A percentile compares a stretch with the other conserved stretches of the same genome.
These are phyloP conservation scores for Coemansia javaensis DNA, from an alignment of 192 early-diverging fungal species.

Conservation along the genomic window DNA sequence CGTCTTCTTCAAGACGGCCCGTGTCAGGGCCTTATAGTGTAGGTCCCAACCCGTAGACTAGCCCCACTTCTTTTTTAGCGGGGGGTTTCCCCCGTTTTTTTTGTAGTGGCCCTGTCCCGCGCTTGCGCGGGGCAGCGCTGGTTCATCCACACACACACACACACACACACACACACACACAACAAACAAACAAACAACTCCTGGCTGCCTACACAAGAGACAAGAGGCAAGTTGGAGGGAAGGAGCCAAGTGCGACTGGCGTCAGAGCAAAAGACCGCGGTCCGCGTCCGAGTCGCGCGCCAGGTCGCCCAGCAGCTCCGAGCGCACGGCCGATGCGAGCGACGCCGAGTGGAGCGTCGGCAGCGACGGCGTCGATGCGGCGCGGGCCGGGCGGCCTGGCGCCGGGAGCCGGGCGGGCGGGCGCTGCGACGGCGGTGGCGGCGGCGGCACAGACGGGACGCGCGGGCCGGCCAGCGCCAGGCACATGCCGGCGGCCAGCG, in stretches of 20 bases:
- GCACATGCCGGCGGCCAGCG: conserved; percentile 27
- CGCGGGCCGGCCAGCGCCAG: conserved; percentile 11
- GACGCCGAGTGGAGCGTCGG: conserved; percentile 23
- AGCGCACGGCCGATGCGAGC: conserved; percentile 17
- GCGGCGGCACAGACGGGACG: background rate
- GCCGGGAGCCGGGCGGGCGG: background rate
- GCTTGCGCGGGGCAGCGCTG: too few relatives aligned
- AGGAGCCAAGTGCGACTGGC: background rate
- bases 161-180: too few relatives aligned
- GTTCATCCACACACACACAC: background rate
- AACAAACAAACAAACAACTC: too few relatives aligned
- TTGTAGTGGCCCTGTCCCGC: too few relatives aligned
- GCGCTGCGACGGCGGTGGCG: background rate
- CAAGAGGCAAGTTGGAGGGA: too few relatives aligned
- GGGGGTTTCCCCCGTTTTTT: too few relatives aligned
- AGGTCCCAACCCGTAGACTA: too few relatives aligned
- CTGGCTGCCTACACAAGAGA: too few relatives aligned
- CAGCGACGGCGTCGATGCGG: conserved; percentile 29
- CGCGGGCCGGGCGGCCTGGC: conserved; percentile 14
- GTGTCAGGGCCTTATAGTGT: too few relatives aligned
- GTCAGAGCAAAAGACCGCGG: background rate
- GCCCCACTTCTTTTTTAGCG: too few relatives aligned
- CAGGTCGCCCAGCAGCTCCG: conserved; percentile 15
- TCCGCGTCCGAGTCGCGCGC: conserved; percentile 6
- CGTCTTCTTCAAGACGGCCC: too few relatives aligned